These are phyloP conservation scores for Castanopsis chinensis DNA, from an alignment of 306 rosid genomes.

Conservation along the genomic window DNA sequence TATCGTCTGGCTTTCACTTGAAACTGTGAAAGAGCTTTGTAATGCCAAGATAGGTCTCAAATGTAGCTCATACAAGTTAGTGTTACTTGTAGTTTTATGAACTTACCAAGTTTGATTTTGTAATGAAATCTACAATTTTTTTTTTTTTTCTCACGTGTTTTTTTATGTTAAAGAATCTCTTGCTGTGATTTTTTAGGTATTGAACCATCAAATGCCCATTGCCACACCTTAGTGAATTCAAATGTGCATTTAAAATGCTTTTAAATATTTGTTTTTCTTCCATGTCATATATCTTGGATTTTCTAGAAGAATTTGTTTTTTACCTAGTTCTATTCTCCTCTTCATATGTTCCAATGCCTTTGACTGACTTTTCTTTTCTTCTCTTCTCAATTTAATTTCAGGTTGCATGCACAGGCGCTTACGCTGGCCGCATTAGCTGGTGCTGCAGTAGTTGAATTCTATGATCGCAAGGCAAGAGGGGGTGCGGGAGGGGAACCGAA, in stretches of 20 bases:
- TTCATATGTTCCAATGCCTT: background rate
- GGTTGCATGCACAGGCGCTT: slow-evolving; percentile 96
- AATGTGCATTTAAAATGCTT: background rate
- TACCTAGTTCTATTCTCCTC: background rate
- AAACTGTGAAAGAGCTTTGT: too few species aligned
- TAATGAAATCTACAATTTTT: too few species aligned
- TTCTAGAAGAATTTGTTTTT: background rate
- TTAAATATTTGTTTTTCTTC: background rate
- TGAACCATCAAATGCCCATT: background rate
- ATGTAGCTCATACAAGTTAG: too few species aligned
- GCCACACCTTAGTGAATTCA: background rate
- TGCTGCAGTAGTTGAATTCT: slow-evolving; percentile 82
- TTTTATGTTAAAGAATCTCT: background rate
- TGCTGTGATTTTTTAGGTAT: background rate
- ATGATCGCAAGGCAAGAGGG: slow-evolving; percentile 41
- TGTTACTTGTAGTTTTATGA: too few species aligned
- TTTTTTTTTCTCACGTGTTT: too few species aligned
- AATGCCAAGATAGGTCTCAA: too few species aligned
- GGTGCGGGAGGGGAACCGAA: slow-evolving; percentile 23
- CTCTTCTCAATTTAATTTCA: slow-evolving; percentile 22
- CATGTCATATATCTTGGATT: background rate
- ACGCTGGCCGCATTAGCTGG: slow-evolving; percentile 90
- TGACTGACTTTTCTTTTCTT: slow-evolving; percentile 9
- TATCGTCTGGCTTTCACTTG: too few species aligned
- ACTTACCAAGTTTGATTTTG: too few species aligned